Percentiles rank a stretch among this genome's conserved stretches.
Evolutionary conservation across 2,329 filamentous ascomycete genomes (phyloP).

Genomic region (Diaporthe nobilis): DNA sequence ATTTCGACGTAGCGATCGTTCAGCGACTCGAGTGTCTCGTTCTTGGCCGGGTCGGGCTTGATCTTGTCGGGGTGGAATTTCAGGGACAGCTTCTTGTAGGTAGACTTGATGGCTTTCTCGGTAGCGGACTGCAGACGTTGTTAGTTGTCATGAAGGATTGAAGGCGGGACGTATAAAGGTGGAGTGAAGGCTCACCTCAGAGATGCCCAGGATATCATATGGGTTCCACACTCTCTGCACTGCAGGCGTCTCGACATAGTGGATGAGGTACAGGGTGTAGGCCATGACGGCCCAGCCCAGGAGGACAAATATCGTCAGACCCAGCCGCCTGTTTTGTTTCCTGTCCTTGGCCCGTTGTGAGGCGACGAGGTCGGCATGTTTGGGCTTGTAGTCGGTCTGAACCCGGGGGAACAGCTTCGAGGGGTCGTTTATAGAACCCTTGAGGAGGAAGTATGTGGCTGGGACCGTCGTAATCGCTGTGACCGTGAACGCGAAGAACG

Average conservation of each 20-base stretch:
- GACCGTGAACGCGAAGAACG: conserved; percentile 96
- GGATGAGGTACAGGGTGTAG: conserved; percentile 92
- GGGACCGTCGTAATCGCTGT: conserved; percentile 89
- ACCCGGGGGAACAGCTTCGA: conserved; percentile 87
- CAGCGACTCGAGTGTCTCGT: conserved; percentile 87
- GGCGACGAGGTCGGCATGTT: conserved; percentile 87
- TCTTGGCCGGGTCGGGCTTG: conserved; percentile 85
- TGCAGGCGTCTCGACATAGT: conserved; percentile 77
- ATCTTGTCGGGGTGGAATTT: conserved; percentile 95
- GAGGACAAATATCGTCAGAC: conserved; percentile 83
- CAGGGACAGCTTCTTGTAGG: conserved; percentile 88
- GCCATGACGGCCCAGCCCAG: conserved; percentile 87
- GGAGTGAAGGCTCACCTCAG: conserved; percentile 71
- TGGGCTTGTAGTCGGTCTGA: conserved; percentile 83
- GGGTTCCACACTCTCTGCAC: conserved; percentile 92
- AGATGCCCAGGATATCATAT: conserved; percentile 91
- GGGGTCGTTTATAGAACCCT: conserved; percentile 77
- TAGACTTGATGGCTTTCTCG: conserved; percentile 92
- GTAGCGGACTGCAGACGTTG: conserved; percentile 74
- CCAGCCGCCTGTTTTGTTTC: conserved; percentile 89
- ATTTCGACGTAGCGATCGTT: conserved; percentile 94
- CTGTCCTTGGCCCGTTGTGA: conserved; percentile 87
- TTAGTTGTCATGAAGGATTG: conserved; percentile 34
- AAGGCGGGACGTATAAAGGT: conserved; percentile 35
- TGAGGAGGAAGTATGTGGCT: conserved; percentile 89